These are phyloP conservation scores for Escallonia herrerae DNA, from an alignment of 129 eudicot species.

Conservation along the genomic window DNA sequence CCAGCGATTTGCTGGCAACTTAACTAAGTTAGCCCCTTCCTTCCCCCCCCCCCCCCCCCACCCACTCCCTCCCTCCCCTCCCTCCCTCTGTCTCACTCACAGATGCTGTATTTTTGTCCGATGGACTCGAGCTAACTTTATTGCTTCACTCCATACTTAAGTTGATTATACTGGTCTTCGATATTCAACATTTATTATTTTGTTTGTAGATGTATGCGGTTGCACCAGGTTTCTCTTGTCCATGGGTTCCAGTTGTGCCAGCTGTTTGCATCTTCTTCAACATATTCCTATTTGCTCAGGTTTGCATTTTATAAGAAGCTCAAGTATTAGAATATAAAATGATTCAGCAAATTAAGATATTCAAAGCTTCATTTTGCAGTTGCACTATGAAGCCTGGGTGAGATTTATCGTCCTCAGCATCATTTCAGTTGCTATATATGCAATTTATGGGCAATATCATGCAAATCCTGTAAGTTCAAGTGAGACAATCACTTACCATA, in stretches of 20 bases:
- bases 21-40: too few relatives aligned
- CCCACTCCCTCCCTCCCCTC: too few relatives aligned
- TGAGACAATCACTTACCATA: conserved; percentile 47
- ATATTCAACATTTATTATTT: neutral
- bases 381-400: conserved; percentile 93
- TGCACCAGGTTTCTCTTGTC: conserved; percentile 86
- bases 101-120: too few relatives aligned
- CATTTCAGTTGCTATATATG: conserved; percentile 54
- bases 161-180: neutral
- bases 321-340: too few relatives aligned
- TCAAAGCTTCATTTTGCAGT: conserved; percentile 39
- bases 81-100: too few relatives aligned
- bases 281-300: conserved; percentile 94
- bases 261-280: conserved; percentile 77
- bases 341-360: neutral
- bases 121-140: too few relatives aligned
- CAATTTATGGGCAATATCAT: conserved; percentile 83
- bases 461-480: conserved; percentile 63
- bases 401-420: conserved; percentile 72
- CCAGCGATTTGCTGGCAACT: too few relatives aligned
- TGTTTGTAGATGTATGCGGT: conserved; percentile 43
- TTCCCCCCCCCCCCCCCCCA: too few relatives aligned
- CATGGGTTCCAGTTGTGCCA: conserved; percentile 86
- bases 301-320: conserved; percentile 20
- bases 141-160: neutral